Base-by-base conservation (phyloP, 192 early-diverging fungal genomes). In the Umbelopsis sp. region DNA sequence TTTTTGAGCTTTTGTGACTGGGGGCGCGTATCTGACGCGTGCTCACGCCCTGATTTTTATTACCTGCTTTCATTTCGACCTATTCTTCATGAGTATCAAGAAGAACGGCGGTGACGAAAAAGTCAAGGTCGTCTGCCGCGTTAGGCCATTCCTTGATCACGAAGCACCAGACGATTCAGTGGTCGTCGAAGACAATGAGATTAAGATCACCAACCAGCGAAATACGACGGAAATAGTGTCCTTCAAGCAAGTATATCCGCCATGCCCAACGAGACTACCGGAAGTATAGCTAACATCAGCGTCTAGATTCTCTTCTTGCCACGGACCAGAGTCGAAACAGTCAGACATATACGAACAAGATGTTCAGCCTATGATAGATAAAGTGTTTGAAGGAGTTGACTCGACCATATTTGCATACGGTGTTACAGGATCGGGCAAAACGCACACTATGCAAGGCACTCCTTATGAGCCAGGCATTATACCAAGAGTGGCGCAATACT, bases 351-450 rank as follows among this genome's bases (percentile, higher is more conserved):
- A 84, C 72, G 70, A 79, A 8, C 73, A 77, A 48, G 83, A 89
- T 52, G 88, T 89, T 21, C 73, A 78, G 18, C 88, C 88, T 0
- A 25, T 89, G 37, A 75, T 89, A 12, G 83, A 87, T 44, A 76
- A 79, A 4, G 76, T 86, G 25, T 86, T 88, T 61, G 79, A 69
- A 49, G 89, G 87, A 0, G 65, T 88, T 58, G 82, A 89, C 20
- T 85, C 88, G 0, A 91, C 89, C 0, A 87, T 91, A 49, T 91
- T 91, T 69, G 87, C 87, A 69, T 91, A 89, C 51, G 89, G 89
- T 25, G 86, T 88, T 30, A 90, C 88, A 1, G 89, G 89, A 0
- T 87, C 87, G 2, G 86, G 81, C 11, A 91, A 91, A 46, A 91
- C 90, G 13, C 77, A 87, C 66, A 89, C 90, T 3, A 89, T 91